Evolutionary conservation across 129 eudicot species (phyloP).

Genomic region (Helianthus tuberosus): DNA sequence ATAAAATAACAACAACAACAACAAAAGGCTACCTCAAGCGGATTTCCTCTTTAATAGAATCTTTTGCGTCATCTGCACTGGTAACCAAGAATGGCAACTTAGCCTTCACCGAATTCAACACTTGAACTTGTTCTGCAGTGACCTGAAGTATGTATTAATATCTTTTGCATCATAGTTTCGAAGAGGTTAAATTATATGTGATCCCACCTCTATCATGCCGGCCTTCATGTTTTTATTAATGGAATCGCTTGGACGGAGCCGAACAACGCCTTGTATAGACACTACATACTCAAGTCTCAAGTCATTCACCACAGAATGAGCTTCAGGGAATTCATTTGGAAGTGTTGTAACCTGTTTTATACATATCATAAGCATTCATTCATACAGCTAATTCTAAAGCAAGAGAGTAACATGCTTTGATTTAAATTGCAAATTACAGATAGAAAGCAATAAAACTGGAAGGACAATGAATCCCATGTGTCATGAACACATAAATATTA

Average conservation of each 20-base stretch:
- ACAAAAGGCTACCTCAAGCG: constrained; percentile 64
- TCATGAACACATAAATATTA: constrained; percentile 14
- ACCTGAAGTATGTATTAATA: constrained; percentile 53
- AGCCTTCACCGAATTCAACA: constrained; percentile 71
- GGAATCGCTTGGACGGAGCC: constrained; percentile 74
- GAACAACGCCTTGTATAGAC: constrained; percentile 81
- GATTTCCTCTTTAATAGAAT: constrained; percentile 83
- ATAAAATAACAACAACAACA: no score
- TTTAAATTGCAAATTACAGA: not conserved
- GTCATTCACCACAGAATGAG: constrained; percentile 82
- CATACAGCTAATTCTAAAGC: constrained; percentile 4
- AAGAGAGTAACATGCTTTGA: not conserved
- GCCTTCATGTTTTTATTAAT: constrained; percentile 89
- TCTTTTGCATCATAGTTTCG: not conserved
- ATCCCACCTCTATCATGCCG: constrained; percentile 80
- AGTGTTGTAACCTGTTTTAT: constrained; percentile 73
- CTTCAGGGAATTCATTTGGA: constrained; percentile 91
- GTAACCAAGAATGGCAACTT: constrained; percentile 95
- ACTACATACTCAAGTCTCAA: constrained; percentile 92
- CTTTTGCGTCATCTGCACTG: constrained; percentile 80
- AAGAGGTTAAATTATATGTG: constrained; percentile 11
- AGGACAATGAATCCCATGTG: not conserved
- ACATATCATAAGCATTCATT: constrained; percentile 13
- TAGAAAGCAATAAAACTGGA: not conserved
- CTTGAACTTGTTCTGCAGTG: constrained; percentile 75